A percentile compares a stretch with the other conserved stretches of the same genome.
phyloP scores from a whole-genome alignment of 352 stramenopile species.

The Phytophthora hibernalis region DNA sequence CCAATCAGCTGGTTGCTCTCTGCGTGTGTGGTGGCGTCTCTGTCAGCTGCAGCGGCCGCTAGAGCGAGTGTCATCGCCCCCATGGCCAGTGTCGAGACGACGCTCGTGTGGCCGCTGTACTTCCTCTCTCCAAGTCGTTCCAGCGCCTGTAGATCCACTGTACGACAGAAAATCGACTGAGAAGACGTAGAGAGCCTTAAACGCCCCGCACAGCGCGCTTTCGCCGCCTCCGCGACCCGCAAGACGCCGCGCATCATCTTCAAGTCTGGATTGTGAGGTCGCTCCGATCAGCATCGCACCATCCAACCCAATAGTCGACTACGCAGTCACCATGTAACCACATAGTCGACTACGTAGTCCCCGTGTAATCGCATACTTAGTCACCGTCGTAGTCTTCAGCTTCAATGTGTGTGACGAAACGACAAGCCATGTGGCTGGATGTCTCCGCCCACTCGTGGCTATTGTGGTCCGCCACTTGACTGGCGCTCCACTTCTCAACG shows the following conservation, averaged over 20 bases:
- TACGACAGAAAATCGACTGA: not conserved
- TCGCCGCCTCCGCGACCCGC: not conserved
- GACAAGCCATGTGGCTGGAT: constrained; percentile 10
- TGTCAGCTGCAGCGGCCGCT: constrained; percentile 7
- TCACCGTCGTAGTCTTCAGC: too few species aligned
- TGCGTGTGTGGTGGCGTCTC: constrained; percentile 3
- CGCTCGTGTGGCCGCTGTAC: constrained; percentile 2
- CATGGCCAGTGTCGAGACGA: constrained; percentile 11
- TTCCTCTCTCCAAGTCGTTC: not conserved
- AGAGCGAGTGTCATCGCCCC: constrained; percentile 19
- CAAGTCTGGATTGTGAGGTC: not conserved
- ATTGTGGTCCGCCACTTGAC: constrained; percentile 26
- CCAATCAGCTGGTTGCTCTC: constrained; percentile 21
- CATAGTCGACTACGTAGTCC: too few species aligned
- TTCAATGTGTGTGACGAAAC: not conserved
- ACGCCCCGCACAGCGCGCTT: constrained; percentile 2
- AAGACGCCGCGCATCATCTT: constrained; percentile 20
- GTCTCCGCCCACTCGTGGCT: constrained; percentile 26
- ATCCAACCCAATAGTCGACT: too few species aligned
- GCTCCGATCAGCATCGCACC: too few species aligned
- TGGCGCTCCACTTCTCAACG: constrained; percentile 25
- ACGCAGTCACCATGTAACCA: too few species aligned
- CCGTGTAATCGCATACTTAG: too few species aligned
- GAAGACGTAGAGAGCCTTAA: not conserved
- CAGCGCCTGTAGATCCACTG: not conserved